These are phyloP conservation scores for Rubroboletus satanas DNA, from an alignment of 768 basidiomycete species.

Conservation along the genomic window DNA sequence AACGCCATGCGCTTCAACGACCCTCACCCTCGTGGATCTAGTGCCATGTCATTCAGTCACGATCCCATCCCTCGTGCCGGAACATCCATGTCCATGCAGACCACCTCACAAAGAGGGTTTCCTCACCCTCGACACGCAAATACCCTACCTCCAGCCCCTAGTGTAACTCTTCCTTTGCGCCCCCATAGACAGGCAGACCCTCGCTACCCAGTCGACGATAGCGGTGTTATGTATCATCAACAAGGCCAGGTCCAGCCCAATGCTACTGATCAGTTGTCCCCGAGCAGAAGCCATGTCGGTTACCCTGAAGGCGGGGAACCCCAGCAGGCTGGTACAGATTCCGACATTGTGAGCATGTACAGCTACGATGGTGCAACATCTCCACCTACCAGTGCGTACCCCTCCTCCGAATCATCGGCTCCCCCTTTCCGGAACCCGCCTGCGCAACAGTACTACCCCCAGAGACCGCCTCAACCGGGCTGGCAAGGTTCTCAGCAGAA, in stretches of 20 bases:
- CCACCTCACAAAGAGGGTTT: conserved; percentile 28
- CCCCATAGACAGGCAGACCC: conserved; percentile 24
- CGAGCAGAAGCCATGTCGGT: conserved; percentile 27
- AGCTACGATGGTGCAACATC: conserved; percentile 37
- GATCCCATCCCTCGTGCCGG: conserved; percentile 54
- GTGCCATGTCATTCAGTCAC: conserved; percentile 23
- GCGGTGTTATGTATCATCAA: conserved; percentile 13
- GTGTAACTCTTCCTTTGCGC: conserved; percentile 20
- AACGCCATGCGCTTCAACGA: conserved; percentile 52
- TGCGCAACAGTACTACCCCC: conserved; percentile 16
- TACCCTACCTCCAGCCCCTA: conserved; percentile 36
- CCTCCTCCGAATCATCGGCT: conserved; percentile 21
- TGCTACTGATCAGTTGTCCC: conserved; percentile 5
- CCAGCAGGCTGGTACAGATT: conserved; percentile 28
- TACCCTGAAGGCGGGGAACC: conserved; percentile 25
- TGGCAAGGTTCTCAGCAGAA: conserved; percentile 30
- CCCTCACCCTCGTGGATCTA: conserved; percentile 30
- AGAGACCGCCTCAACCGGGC: conserved; percentile 19
- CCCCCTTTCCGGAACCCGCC: conserved; percentile 20
- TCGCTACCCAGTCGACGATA: conserved; percentile 34
- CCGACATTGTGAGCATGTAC: conserved; percentile 36
- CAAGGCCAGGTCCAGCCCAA: conserved; percentile 3
- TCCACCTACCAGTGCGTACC: conserved; percentile 29
- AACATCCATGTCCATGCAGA: conserved; percentile 54
- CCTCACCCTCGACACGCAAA: conserved; percentile 40